Evolutionary conservation across 495 filamentous ascomycete genomes (phyloP), one percentile per base, ranked within the genome.

Genomic region (Mycothermus thermophilus): DNA sequence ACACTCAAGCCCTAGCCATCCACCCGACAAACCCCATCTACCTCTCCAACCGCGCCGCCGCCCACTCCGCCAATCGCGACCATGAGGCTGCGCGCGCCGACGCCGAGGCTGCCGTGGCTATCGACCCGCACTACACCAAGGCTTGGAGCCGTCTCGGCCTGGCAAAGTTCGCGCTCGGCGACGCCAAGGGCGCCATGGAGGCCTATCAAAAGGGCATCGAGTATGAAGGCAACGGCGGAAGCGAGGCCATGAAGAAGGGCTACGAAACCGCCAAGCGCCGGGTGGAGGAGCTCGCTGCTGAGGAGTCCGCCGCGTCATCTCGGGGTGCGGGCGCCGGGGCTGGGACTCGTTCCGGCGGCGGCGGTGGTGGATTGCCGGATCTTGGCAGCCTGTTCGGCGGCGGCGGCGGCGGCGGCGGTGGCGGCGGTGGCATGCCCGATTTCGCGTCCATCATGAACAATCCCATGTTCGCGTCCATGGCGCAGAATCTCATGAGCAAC

Each of bases 391-490:
- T 92, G 73, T 56, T 92, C 37, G n/a, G n/a, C n/a, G 73, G 74
- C 19, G 55, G 50, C 26, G 51, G 42, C 11, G 72, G 69, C 4
- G 72, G 66, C 10, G 72, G 60, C 15, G 57, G 48, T 8, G 69
- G 67, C 20, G 72, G 44, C 3, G 80, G 77, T 19, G 84, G 82
- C 14, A 84, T 86, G 76, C 84, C 85, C 3, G 88, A 93, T 55
- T 62, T 93, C 9, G 63, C 68, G 37, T 68, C 64, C 35, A 73
- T 97, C 51, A 95, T 97, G 90, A 83, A 60, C 60, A 96, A 97
- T 65, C 90, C 90, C 27, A 95, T 96, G 90, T 87, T 97, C 55
- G 66, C 84, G 27, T 79, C 65, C 63, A 93, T 95, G 83, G 90
- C 90, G 16, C 83, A 93, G 67, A 94, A 83, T 52, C 55, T 97